These are phyloP conservation scores for Pythium phragmiticola DNA, from an alignment of 352 stramenopile species.

Conservation along the genomic window DNA sequence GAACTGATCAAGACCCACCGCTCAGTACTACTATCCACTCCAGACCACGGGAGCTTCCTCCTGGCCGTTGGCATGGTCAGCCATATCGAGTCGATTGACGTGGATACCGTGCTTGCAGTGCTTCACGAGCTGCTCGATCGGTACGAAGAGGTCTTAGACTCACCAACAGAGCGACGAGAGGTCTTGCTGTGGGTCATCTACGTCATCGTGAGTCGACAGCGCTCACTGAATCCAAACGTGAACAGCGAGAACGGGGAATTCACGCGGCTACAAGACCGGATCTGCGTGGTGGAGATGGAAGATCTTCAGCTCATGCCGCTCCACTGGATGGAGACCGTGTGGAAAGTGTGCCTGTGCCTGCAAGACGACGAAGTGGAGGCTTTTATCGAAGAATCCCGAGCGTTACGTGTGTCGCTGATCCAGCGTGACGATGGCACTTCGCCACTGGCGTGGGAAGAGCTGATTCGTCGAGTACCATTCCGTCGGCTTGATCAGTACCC, in stretches of 20 bases:
- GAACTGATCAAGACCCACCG: neutral
- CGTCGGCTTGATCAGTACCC: slow-evolving; percentile 19
- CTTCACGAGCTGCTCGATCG: slow-evolving; percentile 11
- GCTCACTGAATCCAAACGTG: slow-evolving; percentile 18
- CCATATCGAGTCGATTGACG: slow-evolving; percentile 8
- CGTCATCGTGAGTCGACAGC: slow-evolving; percentile 35
- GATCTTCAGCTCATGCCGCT: slow-evolving; percentile 50
- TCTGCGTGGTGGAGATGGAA: slow-evolving; percentile 35
- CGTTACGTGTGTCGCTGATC: slow-evolving; percentile 1
- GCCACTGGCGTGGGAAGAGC: neutral
- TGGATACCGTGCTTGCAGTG: slow-evolving; percentile 1
- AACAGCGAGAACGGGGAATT: neutral
- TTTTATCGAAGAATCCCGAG: slow-evolving; percentile 32
- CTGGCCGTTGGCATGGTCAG: slow-evolving; percentile 9
- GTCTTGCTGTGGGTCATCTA: slow-evolving; percentile 20
- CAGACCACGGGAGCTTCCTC: neutral
- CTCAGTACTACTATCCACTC: neutral
- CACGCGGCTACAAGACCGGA: slow-evolving; percentile 9
- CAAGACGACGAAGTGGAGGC: slow-evolving; percentile 36
- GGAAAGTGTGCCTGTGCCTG: slow-evolving; percentile 52
- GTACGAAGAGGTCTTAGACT: neutral
- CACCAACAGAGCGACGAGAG: neutral
- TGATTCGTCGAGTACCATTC: slow-evolving; percentile 7
- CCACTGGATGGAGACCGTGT: slow-evolving; percentile 53
- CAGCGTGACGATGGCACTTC: neutral